Percentiles rank a stretch among this genome's conserved stretches.
These are phyloP conservation scores for Bipolaris sorokiniana DNA, from an alignment of 2,329 filamentous ascomycete species.

Conservation along the genomic window DNA sequence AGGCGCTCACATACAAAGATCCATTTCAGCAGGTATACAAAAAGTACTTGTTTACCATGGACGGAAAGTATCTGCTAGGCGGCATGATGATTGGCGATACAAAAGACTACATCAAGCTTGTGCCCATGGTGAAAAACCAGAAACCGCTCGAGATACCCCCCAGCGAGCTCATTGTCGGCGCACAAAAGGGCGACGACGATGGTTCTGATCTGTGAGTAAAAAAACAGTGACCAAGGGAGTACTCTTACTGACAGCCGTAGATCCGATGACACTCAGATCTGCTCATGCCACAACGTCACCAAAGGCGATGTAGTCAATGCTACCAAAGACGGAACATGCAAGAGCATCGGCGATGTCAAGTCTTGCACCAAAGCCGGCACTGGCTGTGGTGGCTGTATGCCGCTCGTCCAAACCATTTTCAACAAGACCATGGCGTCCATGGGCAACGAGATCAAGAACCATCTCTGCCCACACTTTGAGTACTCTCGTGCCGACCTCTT, in stretches of 20 bases:
- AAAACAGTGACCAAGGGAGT: conserved; percentile 7
- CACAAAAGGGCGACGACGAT: conserved; percentile 74
- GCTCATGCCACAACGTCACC: conserved; percentile 90
- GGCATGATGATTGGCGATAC: conserved; percentile 98
- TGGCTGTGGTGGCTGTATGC: conserved; percentile 89
- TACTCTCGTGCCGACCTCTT: conserved; percentile 88
- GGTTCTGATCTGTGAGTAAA: conserved; percentile 70
- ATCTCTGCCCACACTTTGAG: conserved; percentile 83
- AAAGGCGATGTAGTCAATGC: conserved; percentile 78
- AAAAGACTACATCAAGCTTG: conserved; percentile 85
- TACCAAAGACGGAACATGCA: conserved; percentile 80
- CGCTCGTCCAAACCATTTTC: conserved; percentile 86
- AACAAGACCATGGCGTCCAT: conserved; percentile 84
- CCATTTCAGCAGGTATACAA: conserved; percentile 90
- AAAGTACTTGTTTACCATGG: conserved; percentile 88
- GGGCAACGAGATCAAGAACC: conserved; percentile 86
- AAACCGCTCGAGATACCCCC: conserved; percentile 80
- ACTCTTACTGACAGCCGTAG: conserved; percentile 35
- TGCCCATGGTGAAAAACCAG: conserved; percentile 84
- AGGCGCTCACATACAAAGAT: conserved; percentile 86
- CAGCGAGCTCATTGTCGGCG: conserved; percentile 81
- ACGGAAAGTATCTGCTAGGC: conserved; percentile 89
- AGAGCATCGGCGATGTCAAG: conserved; percentile 81
- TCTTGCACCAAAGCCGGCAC: conserved; percentile 90
- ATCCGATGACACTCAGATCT: conserved; percentile 85